Evolutionary conservation across 345 rosid genomes (phyloP), one percentile per base, ranked within the genome.

Genomic region (Citrus mangshanensis): DNA sequence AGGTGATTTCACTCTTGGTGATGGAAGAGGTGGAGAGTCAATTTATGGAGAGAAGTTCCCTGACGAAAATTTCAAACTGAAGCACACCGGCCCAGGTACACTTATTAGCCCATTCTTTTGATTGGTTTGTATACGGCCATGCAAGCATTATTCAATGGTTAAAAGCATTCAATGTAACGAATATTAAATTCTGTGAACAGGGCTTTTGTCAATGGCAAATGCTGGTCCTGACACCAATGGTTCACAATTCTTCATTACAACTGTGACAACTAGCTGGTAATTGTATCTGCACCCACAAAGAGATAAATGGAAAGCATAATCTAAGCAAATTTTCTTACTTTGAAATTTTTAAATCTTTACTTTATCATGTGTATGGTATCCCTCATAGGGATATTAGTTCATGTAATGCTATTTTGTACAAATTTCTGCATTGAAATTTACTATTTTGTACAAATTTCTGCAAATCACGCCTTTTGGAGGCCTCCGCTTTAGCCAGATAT

Each of bases 1-100:
- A 65, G 99, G 99, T 80, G 99, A 96, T 69, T 96, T 96, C 67
- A 96, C 99, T 0, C 98, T 81, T 54, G 99, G 99, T 2, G 93
- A 93, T 42, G 99, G 99, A 76, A 91, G 92, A 83, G 99, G 98
- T 37, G 98, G 98, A 63, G 98, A 96, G 82, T 96, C 99, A 5
- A 94, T 96, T 80, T 94, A 93, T 7, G 99, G 99, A 56, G 91
- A 92, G 88, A 94, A 94, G 87, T 96, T 96, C 85, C 87, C 89
- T 19, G 98, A 96, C 78, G 98, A 96, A 83, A 96, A 94, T 77
- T 96, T 96, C 91, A 92, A 94, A 91, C 77, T 96, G 83, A 93
- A 93, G 95, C 99, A 96, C 76, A 93, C 93, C 2, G 95, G 98
- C 68, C 98, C 98, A 73, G 98, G 99, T 93, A 72, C 68, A 82